A percentile compares a stretch with the other conserved stretches of the same genome.
Evolutionary conservation across 345 rosid genomes (phyloP).

Genomic region (Brassica cretica): DNA sequence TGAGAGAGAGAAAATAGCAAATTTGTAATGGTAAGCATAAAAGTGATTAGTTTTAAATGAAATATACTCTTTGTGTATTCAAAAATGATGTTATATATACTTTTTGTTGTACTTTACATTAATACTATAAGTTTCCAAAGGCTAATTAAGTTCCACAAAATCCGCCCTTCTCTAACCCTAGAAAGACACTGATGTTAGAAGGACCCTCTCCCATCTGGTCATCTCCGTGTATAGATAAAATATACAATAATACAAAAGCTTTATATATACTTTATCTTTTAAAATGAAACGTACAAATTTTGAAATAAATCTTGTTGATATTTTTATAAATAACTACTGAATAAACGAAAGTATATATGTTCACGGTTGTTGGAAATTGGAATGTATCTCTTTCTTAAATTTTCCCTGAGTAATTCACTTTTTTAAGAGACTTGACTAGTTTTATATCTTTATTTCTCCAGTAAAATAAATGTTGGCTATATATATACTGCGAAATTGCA

Average conservation of each 20-base stretch:
- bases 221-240: slow-evolving; percentile 25
- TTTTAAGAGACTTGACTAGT: neutral
- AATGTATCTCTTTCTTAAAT: slow-evolving; percentile 8
- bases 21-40: neutral
- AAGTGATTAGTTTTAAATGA: neutral
- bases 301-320: neutral
- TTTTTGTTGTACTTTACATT: neutral
- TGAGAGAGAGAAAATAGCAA: neutral
- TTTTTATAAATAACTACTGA: neutral
- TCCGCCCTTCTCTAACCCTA: slow-evolving; percentile 37
- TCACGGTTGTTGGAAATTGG: slow-evolving; percentile 25
- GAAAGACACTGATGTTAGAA: slow-evolving; percentile 33
- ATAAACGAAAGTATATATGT: neutral
- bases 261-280: neutral
- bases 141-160: slow-evolving; percentile 27
- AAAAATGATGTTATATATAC: neutral
- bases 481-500: neutral
- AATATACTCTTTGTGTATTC: neutral
- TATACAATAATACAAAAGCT: slow-evolving; percentile 23
- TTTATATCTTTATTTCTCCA: neutral
- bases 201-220: slow-evolving; percentile 25
- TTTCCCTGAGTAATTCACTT: neutral
- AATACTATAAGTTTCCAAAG: slow-evolving; percentile 12
- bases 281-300: slow-evolving; percentile 7
- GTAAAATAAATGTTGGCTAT: neutral